Conservation (phyloP, 192 early-diverging fungal species). For the Umbelopsis sp. region DNA sequence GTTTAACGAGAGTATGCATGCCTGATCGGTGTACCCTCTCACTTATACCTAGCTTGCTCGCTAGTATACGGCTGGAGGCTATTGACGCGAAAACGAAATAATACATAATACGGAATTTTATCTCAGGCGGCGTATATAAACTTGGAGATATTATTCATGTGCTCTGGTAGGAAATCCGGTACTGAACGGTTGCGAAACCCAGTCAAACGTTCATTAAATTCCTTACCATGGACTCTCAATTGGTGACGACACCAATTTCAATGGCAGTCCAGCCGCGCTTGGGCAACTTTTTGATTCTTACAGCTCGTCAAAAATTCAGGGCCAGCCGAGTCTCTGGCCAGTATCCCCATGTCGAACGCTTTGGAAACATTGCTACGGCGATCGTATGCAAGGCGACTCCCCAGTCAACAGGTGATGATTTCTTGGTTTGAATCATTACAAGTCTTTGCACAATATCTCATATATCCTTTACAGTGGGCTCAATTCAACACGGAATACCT, state of each 20-base stretch:
- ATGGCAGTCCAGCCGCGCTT: background rate
- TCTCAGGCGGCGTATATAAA: too few relatives aligned
- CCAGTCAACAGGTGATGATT: background rate
- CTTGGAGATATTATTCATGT: too few relatives aligned
- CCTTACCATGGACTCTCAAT: too few relatives aligned
- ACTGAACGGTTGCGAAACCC: too few relatives aligned
- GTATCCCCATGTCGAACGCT: slow-evolving; percentile 4
- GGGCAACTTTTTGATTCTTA: background rate
- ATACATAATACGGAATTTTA: too few relatives aligned
- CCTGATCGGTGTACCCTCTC: too few relatives aligned
- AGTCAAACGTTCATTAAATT: too few relatives aligned
- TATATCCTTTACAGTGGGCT: background rate
- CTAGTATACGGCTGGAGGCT: too few relatives aligned
- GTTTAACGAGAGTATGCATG: too few relatives aligned
- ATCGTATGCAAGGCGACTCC: background rate
- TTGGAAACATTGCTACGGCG: slow-evolving; percentile 5
- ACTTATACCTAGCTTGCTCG: too few relatives aligned
- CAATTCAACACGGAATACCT: background rate
- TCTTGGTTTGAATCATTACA: background rate
- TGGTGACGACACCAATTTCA: background rate
- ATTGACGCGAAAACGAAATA: too few relatives aligned
- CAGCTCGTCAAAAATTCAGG: background rate
- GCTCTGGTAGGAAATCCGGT: too few relatives aligned
- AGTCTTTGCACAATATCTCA: background rate
- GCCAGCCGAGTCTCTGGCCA: background rate